These are phyloP conservation scores for Escallonia herrerae DNA, from an alignment of 129 eudicot genomes.

Conservation along the genomic window DNA sequence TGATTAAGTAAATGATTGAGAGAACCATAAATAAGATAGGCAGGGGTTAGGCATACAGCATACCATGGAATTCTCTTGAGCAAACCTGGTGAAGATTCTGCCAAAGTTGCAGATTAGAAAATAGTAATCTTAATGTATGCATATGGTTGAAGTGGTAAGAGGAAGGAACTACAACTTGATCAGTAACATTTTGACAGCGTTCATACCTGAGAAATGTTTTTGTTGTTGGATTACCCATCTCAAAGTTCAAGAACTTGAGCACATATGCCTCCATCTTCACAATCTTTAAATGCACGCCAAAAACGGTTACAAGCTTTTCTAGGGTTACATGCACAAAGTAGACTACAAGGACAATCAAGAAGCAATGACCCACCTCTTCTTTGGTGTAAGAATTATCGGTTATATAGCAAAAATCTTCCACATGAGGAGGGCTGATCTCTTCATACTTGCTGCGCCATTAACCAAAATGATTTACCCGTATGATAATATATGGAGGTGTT, in stretches of 20 bases:
- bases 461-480: neutral
- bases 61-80: conserved; percentile 53
- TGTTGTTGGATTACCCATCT: conserved; percentile 55
- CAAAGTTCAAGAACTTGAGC: conserved; percentile 51
- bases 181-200: neutral
- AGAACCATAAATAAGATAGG: neutral
- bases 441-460: conserved; percentile 57
- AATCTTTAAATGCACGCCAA: conserved; percentile 31
- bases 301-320: neutral
- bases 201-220: conserved; percentile 76
- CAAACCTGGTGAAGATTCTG: conserved; percentile 61
- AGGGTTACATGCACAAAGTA: neutral
- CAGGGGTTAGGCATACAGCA: neutral
- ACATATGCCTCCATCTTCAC: conserved; percentile 65
- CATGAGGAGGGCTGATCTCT: conserved; percentile 77
- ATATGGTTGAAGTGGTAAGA: neutral
- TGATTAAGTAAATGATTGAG: neutral
- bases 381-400: conserved; percentile 80
- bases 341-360: neutral
- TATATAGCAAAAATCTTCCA: conserved; percentile 74
- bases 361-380: conserved; percentile 48
- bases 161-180: neutral
- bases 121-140: neutral
- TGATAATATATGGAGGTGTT: neutral
- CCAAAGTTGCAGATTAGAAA: neutral